phyloP scores from a whole-genome alignment of 108 stramenopile species.

The Seminavis robusta region DNA sequence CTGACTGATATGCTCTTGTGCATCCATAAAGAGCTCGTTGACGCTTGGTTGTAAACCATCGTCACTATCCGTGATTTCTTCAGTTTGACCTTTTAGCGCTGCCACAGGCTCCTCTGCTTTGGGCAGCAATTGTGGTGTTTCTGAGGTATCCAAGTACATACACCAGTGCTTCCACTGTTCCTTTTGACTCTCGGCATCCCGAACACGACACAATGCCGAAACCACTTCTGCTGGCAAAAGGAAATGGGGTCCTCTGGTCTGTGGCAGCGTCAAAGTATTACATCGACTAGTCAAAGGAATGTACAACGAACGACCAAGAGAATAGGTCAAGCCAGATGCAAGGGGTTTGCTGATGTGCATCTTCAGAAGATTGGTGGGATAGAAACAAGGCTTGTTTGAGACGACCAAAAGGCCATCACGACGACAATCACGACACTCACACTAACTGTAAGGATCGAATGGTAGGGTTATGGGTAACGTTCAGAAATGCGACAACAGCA shows the following conservation, averaged over 20 bases:
- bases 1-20: slow-evolving; percentile 10
- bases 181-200: slow-evolving; percentile 16
- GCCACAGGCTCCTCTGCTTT: not conserved
- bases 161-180: slow-evolving; percentile 15
- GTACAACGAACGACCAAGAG: slow-evolving; percentile 59
- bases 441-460: no score
- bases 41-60: slow-evolving; percentile 44
- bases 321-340: slow-evolving; percentile 72
- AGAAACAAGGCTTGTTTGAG: no score
- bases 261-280: slow-evolving; percentile 55
- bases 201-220: slow-evolving; percentile 41
- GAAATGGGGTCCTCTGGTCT: slow-evolving; percentile 63
- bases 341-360: no score
- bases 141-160: slow-evolving; percentile 9
- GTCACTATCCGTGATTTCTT: no score
- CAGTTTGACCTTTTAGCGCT: not conserved
- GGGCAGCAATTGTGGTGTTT: not conserved
- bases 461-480: no score
- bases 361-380: no score
- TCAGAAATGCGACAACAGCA: no score
- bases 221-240: slow-evolving; percentile 40
- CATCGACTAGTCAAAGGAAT: slow-evolving; percentile 65
- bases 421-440: no score
- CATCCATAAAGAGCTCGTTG: slow-evolving; percentile 27
- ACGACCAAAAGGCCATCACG: no score